These are phyloP conservation scores for Toxoplasma gondii DNA, from an alignment of 169 alveolate genomes.

Conservation along the genomic window DNA sequence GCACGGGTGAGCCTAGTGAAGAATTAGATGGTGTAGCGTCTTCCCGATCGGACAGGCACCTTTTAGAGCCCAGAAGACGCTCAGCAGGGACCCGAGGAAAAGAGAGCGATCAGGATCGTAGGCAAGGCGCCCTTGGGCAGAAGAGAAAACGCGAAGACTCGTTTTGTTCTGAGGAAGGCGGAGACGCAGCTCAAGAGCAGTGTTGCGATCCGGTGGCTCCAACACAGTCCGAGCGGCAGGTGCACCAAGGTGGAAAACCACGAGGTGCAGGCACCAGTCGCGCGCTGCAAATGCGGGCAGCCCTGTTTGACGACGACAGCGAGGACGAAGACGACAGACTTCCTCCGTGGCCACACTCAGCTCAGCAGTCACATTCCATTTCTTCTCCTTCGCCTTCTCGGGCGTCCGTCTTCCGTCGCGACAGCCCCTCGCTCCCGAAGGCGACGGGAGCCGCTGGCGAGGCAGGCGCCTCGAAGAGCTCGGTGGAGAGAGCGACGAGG, in stretches of 20 bases:
- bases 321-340: background rate
- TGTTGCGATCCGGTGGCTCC: too few relatives aligned
- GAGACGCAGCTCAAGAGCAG: too few relatives aligned
- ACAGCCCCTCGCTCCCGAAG: background rate
- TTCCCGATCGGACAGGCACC: too few relatives aligned
- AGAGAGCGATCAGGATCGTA: too few relatives aligned
- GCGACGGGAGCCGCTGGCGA: background rate
- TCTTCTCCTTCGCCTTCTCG: background rate
- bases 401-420: background rate
- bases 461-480: background rate
- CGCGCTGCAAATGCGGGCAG: constrained; percentile 32
- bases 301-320: background rate
- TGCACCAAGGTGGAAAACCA: too few relatives aligned
- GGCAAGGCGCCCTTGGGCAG: too few relatives aligned
- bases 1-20: background rate
- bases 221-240: too few relatives aligned
- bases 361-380: background rate
- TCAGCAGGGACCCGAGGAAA: too few relatives aligned
- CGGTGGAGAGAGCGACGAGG: background rate
- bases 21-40: background rate
- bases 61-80: too few relatives aligned
- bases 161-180: too few relatives aligned
- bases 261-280: background rate
- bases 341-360: background rate
- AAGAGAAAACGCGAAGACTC: too few relatives aligned